Evolutionary conservation across 1,284 basidiomycete genomes (phyloP), one percentile per base, ranked within the genome.

Genomic region (Cystobasidium pallidum): DNA sequence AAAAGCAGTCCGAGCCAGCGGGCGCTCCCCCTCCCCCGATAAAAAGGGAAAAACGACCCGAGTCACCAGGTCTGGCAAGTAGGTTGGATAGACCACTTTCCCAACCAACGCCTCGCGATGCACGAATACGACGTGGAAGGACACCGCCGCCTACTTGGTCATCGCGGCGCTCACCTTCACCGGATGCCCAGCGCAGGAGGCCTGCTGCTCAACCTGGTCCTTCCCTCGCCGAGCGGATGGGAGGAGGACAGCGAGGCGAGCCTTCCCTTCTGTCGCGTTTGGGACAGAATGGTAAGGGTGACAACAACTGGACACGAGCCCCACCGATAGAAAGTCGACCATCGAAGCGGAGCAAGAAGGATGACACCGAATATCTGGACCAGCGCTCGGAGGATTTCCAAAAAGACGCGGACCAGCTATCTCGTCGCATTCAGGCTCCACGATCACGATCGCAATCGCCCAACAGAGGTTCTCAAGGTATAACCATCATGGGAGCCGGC

Each of bases 231-330:
- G 45, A 70, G 7, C 15, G 34, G 11, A 70, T 61, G 47, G 30
- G 30, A 21, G 34, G 47, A n/a, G 47, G 45, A 1, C 55, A 59
- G 32, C 57, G 47, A 10, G 47, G 45, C 3, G 36, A 59, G 32
- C 41, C 67, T 19, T 49, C 67, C 19, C 47, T 62, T 17, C 58
- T 70, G 13, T 47, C 67, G 28, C 67, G 67, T 6, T 24, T 70
- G 43, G 36, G 34, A 30, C 26, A 49, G 15, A 55, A 41, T 17
- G 57, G 41, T 28, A 39, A 45, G 19, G 64, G 4, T 17, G 43
- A 36, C 3, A 19, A 52, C 3, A 45, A 45, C n/a, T 19, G 43
- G 62, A 45, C n/a, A 52, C 21, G 62, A 30, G 26, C 6, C n/a
- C 21, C 43, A 3, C 7, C 43, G 19, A 3, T 19, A 45, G 43